A percentile compares a stretch with the other conserved stretches of the same genome.
These are phyloP conservation scores for Colletotrichum truncatum DNA, from an alignment of 2,329 filamentous ascomycete species.

Conservation along the genomic window DNA sequence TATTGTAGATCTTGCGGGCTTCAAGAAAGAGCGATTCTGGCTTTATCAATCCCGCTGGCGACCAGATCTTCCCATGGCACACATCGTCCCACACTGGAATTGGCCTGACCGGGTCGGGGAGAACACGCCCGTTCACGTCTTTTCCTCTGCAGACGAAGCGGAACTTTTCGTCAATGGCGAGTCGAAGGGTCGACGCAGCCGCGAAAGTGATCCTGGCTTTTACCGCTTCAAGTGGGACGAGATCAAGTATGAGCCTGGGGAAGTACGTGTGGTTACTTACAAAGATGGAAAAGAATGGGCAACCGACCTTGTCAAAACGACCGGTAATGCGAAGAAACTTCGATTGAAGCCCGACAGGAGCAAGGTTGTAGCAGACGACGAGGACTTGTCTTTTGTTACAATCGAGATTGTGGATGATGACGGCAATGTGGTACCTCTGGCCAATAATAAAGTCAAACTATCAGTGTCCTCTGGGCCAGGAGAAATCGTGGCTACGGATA, in stretches of 20 bases:
- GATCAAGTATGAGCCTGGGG: neutral
- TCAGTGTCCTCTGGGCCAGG: neutral
- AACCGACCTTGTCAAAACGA: neutral
- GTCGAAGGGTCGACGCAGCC: neutral
- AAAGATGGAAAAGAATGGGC: neutral
- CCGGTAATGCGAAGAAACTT: neutral
- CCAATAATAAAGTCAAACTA: neutral
- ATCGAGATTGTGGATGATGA: neutral
- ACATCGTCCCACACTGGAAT: neutral
- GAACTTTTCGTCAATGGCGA: neutral
- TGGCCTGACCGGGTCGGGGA: neutral
- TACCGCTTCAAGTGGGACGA: neutral
- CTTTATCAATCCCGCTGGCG: constrained; percentile 60
- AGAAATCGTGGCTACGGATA: neutral
- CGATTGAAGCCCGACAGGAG: neutral
- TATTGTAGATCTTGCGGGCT: constrained; percentile 65
- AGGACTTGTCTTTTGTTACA: neutral
- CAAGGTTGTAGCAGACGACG: neutral
- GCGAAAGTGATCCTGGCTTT: neutral
- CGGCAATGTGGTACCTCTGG: neutral
- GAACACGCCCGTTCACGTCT: neutral
- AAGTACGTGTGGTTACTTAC: neutral
- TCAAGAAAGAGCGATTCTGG: constrained; percentile 64
- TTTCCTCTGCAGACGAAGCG: neutral
- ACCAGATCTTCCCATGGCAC: neutral